A percentile compares a stretch with the other conserved stretches of the same genome.
phyloP scores from a whole-genome alignment of 2,329 filamentous ascomycete genomes.

The Aureobasidium uvarum region DNA sequence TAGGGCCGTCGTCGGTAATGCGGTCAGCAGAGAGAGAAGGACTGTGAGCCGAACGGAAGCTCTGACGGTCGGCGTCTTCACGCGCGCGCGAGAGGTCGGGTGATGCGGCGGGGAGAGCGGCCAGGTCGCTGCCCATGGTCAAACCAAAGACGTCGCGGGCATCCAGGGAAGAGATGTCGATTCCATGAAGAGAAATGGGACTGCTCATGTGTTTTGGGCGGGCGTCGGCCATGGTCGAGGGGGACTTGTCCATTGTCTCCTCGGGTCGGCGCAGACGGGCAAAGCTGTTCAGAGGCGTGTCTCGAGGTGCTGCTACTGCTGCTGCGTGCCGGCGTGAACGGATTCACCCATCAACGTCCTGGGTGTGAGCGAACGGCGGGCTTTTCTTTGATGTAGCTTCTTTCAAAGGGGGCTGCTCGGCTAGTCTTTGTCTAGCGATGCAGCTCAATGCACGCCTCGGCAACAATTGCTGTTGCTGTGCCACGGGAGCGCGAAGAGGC shows the following conservation, averaged over 20 bases:
- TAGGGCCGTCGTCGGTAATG: slow-evolving; percentile 24
- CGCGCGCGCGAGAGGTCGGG: slow-evolving; percentile 29
- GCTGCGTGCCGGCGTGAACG: not conserved
- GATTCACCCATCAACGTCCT: slow-evolving; percentile 16
- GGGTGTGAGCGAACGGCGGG: not conserved
- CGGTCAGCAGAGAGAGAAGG: slow-evolving; percentile 29
- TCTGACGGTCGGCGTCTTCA: slow-evolving; percentile 23
- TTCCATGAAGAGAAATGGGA: slow-evolving; percentile 39
- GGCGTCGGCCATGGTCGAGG: slow-evolving; percentile 7
- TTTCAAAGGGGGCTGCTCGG: slow-evolving; percentile 16
- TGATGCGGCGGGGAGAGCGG: slow-evolving; percentile 36
- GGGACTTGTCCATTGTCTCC: slow-evolving; percentile 18
- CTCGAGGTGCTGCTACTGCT: slow-evolving; percentile 7
- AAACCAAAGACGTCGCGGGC: slow-evolving; percentile 31
- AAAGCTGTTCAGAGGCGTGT: slow-evolving; percentile 7
- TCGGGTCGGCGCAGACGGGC: not conserved
- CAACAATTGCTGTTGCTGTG: slow-evolving; percentile 1
- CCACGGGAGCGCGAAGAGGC: not conserved
- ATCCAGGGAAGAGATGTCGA: slow-evolving; percentile 41
- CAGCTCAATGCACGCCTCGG: slow-evolving; percentile 5
- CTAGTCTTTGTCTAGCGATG: slow-evolving; percentile 13
- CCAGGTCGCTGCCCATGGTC: slow-evolving; percentile 31
- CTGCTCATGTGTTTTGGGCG: slow-evolving; percentile 32
- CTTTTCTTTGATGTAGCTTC: slow-evolving; percentile 13
- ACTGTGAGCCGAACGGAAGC: slow-evolving; percentile 28